A percentile compares a stretch with the other conserved stretches of the same genome.
phyloP scores from a whole-genome alignment of 176 grass and related monocot genomes.

The Melocanna baccifera region DNA sequence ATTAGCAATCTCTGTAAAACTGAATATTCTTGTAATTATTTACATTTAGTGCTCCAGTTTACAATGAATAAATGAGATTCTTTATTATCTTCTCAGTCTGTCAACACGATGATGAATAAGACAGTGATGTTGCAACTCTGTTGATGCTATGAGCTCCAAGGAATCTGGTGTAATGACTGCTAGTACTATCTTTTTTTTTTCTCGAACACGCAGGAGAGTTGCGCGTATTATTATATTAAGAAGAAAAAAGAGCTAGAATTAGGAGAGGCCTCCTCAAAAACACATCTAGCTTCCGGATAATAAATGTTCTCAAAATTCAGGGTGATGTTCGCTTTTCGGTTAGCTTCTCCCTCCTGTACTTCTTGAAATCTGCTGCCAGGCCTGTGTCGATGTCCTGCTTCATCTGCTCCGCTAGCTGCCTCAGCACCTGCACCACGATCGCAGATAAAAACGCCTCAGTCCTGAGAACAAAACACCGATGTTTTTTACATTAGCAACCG shows the following conservation, averaged over 20 bases:
- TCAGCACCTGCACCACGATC: conserved; percentile 46
- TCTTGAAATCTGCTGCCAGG: conserved; percentile 61
- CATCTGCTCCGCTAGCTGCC: conserved; percentile 68
- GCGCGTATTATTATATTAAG: too few species aligned
- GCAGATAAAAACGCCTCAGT: neutral
- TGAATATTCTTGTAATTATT: conserved; percentile 30
- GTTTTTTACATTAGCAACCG: neutral
- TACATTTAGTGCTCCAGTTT: conserved; percentile 13
- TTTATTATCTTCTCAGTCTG: neutral
- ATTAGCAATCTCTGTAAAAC: conserved; percentile 12
- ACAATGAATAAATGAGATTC: conserved; percentile 41
- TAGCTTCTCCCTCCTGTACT: conserved; percentile 65
- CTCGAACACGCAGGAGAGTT: too few species aligned
- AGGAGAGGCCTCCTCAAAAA: too few species aligned
- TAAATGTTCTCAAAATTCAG: neutral
- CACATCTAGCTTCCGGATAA: neutral
- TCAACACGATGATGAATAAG: neutral
- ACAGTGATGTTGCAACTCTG: neutral
- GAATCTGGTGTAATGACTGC: conserved; percentile 2
- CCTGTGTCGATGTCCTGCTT: conserved; percentile 61
- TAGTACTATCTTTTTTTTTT: neutral
- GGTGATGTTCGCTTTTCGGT: conserved; percentile 18
- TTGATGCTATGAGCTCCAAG: neutral
- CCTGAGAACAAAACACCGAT: neutral
- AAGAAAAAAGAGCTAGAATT: too few species aligned